Evolutionary conservation across 495 filamentous ascomycete genomes (phyloP).

Genomic region (Talaromyces thailandensis): DNA sequence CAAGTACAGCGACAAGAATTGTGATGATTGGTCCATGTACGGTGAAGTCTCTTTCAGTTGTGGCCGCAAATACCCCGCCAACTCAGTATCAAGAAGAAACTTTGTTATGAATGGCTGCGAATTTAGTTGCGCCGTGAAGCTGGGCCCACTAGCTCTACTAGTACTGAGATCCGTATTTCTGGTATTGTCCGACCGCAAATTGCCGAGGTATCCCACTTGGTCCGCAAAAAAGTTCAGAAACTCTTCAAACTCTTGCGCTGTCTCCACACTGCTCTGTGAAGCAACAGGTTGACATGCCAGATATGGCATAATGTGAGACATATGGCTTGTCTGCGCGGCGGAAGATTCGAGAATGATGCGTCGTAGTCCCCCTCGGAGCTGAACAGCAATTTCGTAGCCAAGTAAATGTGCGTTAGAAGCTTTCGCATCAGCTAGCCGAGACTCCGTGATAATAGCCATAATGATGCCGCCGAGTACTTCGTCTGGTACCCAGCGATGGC

Average conservation of each 20-base stretch:
- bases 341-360: background rate
- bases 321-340: background rate
- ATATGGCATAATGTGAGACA: background rate
- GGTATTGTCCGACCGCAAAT: background rate
- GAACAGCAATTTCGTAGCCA: background rate
- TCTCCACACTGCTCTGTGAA: background rate
- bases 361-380: background rate
- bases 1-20: background rate
- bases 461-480: background rate
- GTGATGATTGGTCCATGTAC: background rate
- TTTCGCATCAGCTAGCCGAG: background rate
- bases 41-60: background rate
- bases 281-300: background rate
- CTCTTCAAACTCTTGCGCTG: background rate
- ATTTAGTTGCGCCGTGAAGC: background rate
- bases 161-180: background rate
- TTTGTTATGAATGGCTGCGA: background rate
- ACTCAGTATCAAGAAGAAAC: background rate
- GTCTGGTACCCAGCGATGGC: background rate
- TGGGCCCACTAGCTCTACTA: background rate
- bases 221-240: background rate
- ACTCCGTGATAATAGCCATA: slow-evolving; percentile 1
- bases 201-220: background rate
- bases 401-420: background rate
- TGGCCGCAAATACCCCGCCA: background rate